Evolutionary conservation across 768 basidiomycete genomes (phyloP).

Genomic region (Pholiota molesta): DNA sequence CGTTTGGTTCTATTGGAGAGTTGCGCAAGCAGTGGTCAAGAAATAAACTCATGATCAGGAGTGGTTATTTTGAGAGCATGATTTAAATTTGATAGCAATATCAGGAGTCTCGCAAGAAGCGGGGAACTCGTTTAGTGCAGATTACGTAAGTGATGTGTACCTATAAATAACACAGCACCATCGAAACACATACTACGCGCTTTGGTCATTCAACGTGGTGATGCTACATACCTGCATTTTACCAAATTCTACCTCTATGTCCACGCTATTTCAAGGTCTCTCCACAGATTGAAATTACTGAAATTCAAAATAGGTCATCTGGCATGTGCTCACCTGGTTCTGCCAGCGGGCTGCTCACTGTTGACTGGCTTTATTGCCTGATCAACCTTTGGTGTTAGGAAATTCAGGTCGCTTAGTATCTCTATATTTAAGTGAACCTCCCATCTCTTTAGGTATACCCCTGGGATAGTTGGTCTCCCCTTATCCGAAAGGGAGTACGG

Average conservation of each 20-base stretch:
- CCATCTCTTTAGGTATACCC: neutral
- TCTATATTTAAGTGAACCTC: neutral
- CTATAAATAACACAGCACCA: neutral
- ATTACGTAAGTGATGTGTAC: neutral
- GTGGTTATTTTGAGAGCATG: too few species aligned
- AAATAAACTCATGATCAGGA: too few species aligned
- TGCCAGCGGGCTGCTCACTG: neutral
- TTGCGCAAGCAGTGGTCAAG: too few species aligned
- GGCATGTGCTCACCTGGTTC: neutral
- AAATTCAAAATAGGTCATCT: neutral
- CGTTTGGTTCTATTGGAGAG: too few species aligned
- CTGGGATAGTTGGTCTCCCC: neutral
- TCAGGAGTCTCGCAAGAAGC: neutral
- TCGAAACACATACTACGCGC: neutral
- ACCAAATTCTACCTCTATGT: neutral
- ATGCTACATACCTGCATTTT: neutral
- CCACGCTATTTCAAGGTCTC: neutral
- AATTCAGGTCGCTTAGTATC: neutral
- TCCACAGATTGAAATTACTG: too few species aligned
- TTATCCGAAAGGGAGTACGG: constrained; percentile 3
- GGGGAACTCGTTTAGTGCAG: too few species aligned
- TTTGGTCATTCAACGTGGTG: neutral
- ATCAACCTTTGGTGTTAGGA: neutral
- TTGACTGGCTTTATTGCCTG: neutral
- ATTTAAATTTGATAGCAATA: neutral